These are phyloP conservation scores for Trypanosoma conorhini DNA, from an alignment of 208 protist species.

Conservation along the genomic window DNA sequence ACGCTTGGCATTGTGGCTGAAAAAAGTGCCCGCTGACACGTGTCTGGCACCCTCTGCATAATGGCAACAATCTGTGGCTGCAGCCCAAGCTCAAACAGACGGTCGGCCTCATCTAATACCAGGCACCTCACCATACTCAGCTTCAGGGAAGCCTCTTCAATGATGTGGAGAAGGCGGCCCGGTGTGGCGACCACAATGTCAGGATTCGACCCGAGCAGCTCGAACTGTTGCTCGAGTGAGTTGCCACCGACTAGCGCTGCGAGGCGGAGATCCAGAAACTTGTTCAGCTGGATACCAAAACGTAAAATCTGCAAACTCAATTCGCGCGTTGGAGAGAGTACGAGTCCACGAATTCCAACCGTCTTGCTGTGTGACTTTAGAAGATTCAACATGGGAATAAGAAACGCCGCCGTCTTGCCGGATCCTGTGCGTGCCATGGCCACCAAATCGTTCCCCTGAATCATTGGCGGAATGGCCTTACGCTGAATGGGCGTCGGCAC, in stretches of 20 bases:
- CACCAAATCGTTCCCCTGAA: conserved; percentile 97
- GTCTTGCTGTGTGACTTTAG: conserved; percentile 90
- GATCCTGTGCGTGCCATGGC: conserved; percentile 99
- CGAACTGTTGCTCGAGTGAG: conserved; percentile 98
- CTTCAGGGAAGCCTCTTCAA: conserved; percentile 94
- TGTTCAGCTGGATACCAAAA: conserved; percentile 94
- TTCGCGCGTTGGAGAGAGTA: conserved; percentile 99
- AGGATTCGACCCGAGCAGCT: conserved; percentile 95
- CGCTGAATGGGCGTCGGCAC: conserved; percentile 99
- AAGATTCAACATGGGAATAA: conserved; percentile 97
- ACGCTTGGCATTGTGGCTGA: conserved; percentile 98
- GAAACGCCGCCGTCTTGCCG: conserved; percentile 99
- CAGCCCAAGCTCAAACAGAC: conserved; percentile 98
- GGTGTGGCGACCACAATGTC: conserved; percentile 99
- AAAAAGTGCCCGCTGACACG: conserved; percentile 97
- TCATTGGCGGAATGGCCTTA: conserved; percentile 94
- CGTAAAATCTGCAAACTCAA: conserved; percentile 98
- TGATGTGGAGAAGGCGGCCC: conserved; percentile 97
- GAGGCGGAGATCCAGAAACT: conserved; percentile 93
- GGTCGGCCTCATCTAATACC: conserved; percentile 99
- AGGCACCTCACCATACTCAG: conserved; percentile 93
- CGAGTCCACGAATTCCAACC: conserved; percentile 95
- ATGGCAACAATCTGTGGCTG: conserved; percentile 97
- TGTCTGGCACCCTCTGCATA: conserved; percentile 92
- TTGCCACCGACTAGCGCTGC: conserved; percentile 97